Conservation (phyloP, 164 flowering plant species). For the Brasenia schreberi region DNA sequence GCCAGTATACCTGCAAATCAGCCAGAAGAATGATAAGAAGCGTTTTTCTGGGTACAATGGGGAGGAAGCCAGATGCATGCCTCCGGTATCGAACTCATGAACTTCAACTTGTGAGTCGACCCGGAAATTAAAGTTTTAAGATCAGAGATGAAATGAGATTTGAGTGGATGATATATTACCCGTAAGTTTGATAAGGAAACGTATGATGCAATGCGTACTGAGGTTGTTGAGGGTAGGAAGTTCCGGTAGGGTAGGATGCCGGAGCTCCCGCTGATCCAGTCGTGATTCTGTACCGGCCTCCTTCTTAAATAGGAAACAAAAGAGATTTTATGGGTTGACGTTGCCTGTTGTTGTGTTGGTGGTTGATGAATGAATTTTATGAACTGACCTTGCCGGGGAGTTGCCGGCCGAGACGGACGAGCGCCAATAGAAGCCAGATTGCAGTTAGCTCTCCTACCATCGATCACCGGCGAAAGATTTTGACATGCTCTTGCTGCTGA, state of each 20-base stretch:
- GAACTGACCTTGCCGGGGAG: conserved; percentile 31
- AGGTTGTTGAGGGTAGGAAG: not conserved
- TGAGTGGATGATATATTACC: not conserved
- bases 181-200: conserved; percentile 3
- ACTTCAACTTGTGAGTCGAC: no score
- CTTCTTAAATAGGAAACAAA: not conserved
- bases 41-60: no score
- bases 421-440: conserved; percentile 68
- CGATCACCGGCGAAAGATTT: conserved; percentile 59
- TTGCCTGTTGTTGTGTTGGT: not conserved
- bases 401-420: conserved; percentile 37
- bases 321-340: not conserved
- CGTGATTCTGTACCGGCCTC: not conserved
- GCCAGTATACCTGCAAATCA: conserved; percentile 32
- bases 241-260: not conserved
- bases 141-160: not conserved
- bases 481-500: conserved; percentile 52
- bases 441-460: conserved; percentile 61
- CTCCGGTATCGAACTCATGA: no score
- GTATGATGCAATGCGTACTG: not conserved
- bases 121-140: no score
- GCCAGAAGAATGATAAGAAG: not conserved
- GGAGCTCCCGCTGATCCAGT: conserved; percentile 1
- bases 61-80: no score
- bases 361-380: not conserved